These are phyloP conservation scores for Talaromyces sp. DNA, from an alignment of 2,329 filamentous ascomycete species.

Conservation along the genomic window DNA sequence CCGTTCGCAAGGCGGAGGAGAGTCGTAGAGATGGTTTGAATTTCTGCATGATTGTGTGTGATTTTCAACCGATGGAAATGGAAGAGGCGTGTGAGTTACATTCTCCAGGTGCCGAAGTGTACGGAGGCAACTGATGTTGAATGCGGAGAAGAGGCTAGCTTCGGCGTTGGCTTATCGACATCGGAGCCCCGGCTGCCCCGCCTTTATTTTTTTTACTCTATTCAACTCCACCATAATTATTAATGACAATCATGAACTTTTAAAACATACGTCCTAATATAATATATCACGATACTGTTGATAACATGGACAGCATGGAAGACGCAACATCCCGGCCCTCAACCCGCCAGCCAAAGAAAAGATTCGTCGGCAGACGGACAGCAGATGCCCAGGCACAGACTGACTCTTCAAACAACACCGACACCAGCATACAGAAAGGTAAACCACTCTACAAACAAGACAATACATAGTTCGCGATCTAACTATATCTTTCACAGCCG, in stretches of 20 bases:
- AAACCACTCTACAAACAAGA: neutral
- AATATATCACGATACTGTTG: neutral
- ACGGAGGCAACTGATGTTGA: neutral
- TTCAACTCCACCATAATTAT: neutral
- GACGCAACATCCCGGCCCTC: slow-evolving; percentile 25
- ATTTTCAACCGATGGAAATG: neutral
- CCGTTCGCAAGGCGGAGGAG: slow-evolving; percentile 1
- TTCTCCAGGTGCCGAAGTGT: neutral
- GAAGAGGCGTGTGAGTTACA: neutral
- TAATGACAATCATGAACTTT: neutral
- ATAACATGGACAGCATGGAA: slow-evolving; percentile 11
- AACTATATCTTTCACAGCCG: slow-evolving; percentile 48
- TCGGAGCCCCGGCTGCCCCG: neutral
- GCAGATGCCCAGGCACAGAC: slow-evolving; percentile 56
- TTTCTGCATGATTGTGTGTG: slow-evolving; percentile 22
- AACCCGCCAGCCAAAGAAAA: slow-evolving; percentile 72
- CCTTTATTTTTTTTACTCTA: neutral
- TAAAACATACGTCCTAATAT: neutral
- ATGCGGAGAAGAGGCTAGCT: slow-evolving; percentile 7
- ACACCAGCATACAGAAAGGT: slow-evolving; percentile 48
- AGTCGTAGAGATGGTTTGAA: slow-evolving; percentile 25
- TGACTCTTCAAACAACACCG: slow-evolving; percentile 52
- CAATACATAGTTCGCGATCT: neutral
- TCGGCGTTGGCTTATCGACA: neutral
- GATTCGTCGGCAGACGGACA: slow-evolving; percentile 80